A percentile compares a stretch with the other conserved stretches of the same genome.
These are phyloP conservation scores for Tetracladium maxilliforme DNA, from an alignment of 2,329 filamentous ascomycete genomes.

Conservation along the genomic window DNA sequence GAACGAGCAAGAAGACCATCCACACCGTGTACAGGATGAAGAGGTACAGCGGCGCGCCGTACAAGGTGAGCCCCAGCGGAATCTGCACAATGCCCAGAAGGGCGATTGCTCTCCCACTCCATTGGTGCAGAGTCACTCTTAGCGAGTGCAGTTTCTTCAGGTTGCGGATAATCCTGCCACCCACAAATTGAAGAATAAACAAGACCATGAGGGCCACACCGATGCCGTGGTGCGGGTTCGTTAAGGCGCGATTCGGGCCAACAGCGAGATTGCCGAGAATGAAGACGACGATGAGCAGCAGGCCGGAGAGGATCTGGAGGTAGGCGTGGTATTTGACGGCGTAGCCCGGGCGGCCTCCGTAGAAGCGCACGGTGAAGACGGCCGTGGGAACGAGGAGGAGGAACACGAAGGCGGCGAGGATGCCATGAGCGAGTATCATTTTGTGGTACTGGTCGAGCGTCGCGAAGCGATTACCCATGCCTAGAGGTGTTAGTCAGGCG, in stretches of 20 bases:
- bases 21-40: conserved; percentile 81
- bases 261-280: conserved; percentile 68
- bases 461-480: conserved; percentile 71
- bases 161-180: conserved; percentile 45
- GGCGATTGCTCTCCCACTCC: conserved; percentile 66
- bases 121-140: conserved; percentile 63
- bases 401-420: conserved; percentile 60
- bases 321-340: conserved; percentile 61
- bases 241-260: conserved; percentile 53
- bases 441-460: conserved; percentile 54
- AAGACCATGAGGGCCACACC: conserved; percentile 65
- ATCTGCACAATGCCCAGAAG: conserved; percentile 78
- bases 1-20: conserved; percentile 54
- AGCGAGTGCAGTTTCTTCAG: conserved; percentile 20
- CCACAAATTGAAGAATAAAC: conserved; percentile 55
- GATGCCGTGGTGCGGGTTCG: conserved; percentile 77
- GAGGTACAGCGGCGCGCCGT: conserved; percentile 71
- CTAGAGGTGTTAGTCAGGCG: conserved; percentile 21
- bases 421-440: conserved; percentile 56
- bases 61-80: conserved; percentile 77
- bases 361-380: conserved; percentile 62
- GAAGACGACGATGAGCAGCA: conserved; percentile 57
- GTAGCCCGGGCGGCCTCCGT: conserved; percentile 41
- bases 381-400: conserved; percentile 58
- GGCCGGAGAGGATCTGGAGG: conserved; percentile 53